Conservation (phyloP, 805 yeast species). For the Monosporozyma unispora region DNA sequence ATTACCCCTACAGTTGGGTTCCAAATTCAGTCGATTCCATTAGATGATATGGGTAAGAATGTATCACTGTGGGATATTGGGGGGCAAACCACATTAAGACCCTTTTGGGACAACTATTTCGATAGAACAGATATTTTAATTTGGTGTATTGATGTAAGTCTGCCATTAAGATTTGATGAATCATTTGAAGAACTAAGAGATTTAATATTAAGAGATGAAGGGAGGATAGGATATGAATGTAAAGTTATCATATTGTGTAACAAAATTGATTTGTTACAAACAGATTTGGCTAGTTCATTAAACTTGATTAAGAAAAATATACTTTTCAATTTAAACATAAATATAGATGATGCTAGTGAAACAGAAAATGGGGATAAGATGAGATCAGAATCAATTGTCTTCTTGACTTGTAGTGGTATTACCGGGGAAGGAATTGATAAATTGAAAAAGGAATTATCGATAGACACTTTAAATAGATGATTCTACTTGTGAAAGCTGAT, state of each 20-base stretch:
- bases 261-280: conserved; percentile 53
- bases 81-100: conserved; percentile 73
- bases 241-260: conserved; percentile 57
- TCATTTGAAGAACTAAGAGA: conserved; percentile 55
- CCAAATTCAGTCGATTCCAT: conserved; percentile 51
- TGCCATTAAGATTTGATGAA: conserved; percentile 54
- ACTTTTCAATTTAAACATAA: background rate
- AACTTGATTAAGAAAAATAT: background rate
- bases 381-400: conserved; percentile 2
- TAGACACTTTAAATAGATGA: background rate
- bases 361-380: background rate
- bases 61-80: conserved; percentile 84
- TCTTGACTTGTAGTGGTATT: conserved; percentile 17
- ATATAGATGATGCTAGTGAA: background rate
- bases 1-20: conserved; percentile 90
- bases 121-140: conserved; percentile 69
- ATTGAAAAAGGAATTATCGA: conserved; percentile 3
- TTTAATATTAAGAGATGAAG: conserved; percentile 51
- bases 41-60: conserved; percentile 22
- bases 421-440: conserved; percentile 16
- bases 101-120: conserved; percentile 91
- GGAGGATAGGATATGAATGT: conserved; percentile 43
- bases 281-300: conserved; percentile 3
- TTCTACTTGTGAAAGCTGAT: too few relatives aligned
- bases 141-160: conserved; percentile 74